Evolutionary conservation across 1,284 basidiomycete genomes (phyloP).

Genomic region (Irpex rosettiformis): DNA sequence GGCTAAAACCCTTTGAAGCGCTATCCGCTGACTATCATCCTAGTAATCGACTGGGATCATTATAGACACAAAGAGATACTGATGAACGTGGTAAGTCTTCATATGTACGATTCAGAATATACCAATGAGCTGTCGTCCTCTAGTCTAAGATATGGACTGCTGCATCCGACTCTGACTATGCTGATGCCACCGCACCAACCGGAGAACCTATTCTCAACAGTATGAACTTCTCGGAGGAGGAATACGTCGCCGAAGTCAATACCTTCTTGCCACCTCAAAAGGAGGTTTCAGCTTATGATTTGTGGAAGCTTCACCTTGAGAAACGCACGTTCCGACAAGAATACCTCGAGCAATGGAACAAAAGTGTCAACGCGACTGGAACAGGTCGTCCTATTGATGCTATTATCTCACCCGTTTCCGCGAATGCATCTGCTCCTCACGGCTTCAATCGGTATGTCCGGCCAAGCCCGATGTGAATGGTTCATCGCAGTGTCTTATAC

Average conservation of each 20-base stretch:
- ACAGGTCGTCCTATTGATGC: conserved; percentile 42
- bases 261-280: conserved; percentile 9
- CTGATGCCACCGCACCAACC: conserved; percentile 20
- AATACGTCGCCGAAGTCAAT: conserved; percentile 4
- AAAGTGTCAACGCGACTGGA: conserved; percentile 29
- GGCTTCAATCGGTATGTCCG: conserved; percentile 23
- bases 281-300: conserved; percentile 30
- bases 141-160: conserved; percentile 27
- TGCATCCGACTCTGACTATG: conserved; percentile 21
- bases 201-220: conserved; percentile 32
- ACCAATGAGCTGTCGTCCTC: too few relatives aligned
- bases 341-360: conserved; percentile 40
- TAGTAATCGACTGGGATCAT: conserved; percentile 51
- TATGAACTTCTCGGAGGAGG: conserved; percentile 22
- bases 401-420: conserved; percentile 30
- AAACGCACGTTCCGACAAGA: conserved; percentile 31
- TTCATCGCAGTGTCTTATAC: neutral
- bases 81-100: conserved; percentile 37
- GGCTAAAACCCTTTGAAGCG: conserved; percentile 42
- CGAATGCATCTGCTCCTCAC: conserved; percentile 28
- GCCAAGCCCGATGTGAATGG: neutral
- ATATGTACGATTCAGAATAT: neutral
- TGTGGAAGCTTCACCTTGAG: conserved; percentile 36
- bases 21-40: conserved; percentile 37
- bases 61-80: conserved; percentile 46